A percentile compares a stretch with the other conserved stretches of the same genome.
These are phyloP conservation scores for Polytolypa hystricis DNA, from an alignment of 2,329 filamentous ascomycete genomes.

Conservation along the genomic window DNA sequence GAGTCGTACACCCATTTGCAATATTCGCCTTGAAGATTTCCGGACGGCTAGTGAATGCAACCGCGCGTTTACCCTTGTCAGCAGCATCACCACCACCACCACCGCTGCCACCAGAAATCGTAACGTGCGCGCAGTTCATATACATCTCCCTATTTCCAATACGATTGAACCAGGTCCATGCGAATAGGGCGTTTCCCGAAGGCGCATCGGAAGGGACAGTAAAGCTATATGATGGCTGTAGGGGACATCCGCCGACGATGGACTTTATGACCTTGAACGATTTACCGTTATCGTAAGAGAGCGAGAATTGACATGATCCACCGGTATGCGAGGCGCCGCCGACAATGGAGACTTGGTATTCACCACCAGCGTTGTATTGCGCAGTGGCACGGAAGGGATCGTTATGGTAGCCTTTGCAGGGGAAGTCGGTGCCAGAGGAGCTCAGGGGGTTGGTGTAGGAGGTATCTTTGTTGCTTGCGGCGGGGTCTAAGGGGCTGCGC, in stretches of 20 bases:
- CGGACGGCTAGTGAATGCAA: slow-evolving; percentile 5
- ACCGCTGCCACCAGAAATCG: slow-evolving; percentile 34
- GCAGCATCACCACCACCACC: not conserved
- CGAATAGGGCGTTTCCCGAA: slow-evolving; percentile 51
- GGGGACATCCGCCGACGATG: slow-evolving; percentile 47
- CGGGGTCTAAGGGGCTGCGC: slow-evolving; percentile 39
- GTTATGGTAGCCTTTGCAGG: slow-evolving; percentile 60
- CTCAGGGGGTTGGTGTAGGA: slow-evolving; percentile 58
- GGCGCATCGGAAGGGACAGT: slow-evolving; percentile 55
- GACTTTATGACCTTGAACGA: slow-evolving; percentile 60
- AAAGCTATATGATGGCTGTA: slow-evolving; percentile 50
- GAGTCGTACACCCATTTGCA: slow-evolving; percentile 6
- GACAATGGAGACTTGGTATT: slow-evolving; percentile 52
- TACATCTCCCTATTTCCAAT: slow-evolving; percentile 47
- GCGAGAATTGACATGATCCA: slow-evolving; percentile 64
- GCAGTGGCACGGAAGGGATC: slow-evolving; percentile 46
- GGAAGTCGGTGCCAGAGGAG: slow-evolving; percentile 52
- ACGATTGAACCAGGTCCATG: slow-evolving; percentile 68
- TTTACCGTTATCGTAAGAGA: slow-evolving; percentile 61
- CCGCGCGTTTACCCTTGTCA: not conserved
- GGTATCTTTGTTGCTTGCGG: slow-evolving; percentile 49
- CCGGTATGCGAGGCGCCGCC: slow-evolving; percentile 56
- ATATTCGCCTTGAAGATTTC: slow-evolving; percentile 11
- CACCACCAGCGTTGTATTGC: slow-evolving; percentile 51
- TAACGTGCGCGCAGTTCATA: slow-evolving; percentile 71